These are phyloP conservation scores for Rhinocladiella mackenziei DNA, from an alignment of 2,329 filamentous ascomycete genomes.

Conservation along the genomic window DNA sequence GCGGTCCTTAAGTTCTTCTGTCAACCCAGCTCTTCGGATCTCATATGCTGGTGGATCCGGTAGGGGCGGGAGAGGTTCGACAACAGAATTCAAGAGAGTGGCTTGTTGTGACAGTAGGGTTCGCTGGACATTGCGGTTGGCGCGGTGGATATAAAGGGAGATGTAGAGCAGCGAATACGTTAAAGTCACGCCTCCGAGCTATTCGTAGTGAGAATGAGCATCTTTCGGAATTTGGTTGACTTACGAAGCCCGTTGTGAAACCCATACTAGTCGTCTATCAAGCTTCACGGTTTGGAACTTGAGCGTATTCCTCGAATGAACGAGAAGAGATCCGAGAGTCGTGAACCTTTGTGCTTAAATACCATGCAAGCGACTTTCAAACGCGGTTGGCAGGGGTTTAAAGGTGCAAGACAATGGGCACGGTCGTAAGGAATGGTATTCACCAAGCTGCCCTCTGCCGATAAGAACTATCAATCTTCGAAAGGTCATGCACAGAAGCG, in stretches of 20 bases:
- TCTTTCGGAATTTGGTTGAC: too few relatives aligned
- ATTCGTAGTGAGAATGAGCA: slow-evolving; percentile 16
- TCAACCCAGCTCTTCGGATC: slow-evolving; percentile 52
- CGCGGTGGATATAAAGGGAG: slow-evolving; percentile 64
- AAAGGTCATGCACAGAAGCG: too few relatives aligned
- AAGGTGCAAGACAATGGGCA: too few relatives aligned
- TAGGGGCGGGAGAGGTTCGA: slow-evolving; percentile 33
- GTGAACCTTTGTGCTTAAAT: too few relatives aligned
- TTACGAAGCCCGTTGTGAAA: slow-evolving; percentile 70
- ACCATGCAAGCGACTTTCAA: too few relatives aligned
- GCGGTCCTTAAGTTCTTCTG: slow-evolving; percentile 67
- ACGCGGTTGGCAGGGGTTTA: too few relatives aligned
- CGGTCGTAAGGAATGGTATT: too few relatives aligned
- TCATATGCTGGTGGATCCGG: slow-evolving; percentile 30
- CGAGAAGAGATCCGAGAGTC: too few relatives aligned
- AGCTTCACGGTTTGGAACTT: too few relatives aligned
- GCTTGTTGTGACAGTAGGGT: slow-evolving; percentile 44
- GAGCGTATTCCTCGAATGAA: too few relatives aligned
- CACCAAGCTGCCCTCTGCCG: too few relatives aligned
- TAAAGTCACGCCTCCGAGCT: slow-evolving; percentile 73
- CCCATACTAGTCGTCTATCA: slow-evolving; percentile 56
- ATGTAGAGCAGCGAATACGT: slow-evolving; percentile 71
- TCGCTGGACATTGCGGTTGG: slow-evolving; percentile 55
- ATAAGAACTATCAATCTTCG: too few relatives aligned
- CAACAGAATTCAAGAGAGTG: slow-evolving; percentile 40